Percentiles rank a stretch among this genome's conserved stretches.
phyloP scores from a whole-genome alignment of 192 early-diverging fungal genomes.

The Coemansia sp. region DNA sequence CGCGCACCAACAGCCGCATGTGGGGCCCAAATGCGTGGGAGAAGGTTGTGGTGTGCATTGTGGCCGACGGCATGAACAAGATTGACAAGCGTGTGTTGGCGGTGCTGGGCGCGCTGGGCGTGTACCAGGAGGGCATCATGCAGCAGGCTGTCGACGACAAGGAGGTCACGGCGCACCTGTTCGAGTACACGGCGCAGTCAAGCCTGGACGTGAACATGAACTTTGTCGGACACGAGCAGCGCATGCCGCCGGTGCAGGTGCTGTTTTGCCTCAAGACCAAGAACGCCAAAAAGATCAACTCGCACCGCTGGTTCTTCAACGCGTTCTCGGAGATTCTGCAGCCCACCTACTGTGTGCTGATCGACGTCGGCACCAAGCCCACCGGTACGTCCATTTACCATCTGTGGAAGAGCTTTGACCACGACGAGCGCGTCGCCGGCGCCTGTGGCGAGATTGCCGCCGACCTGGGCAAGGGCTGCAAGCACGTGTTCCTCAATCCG shows the following conservation, averaged over 20 bases:
- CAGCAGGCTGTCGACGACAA: slow-evolving; percentile 65
- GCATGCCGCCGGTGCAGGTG: slow-evolving; percentile 79
- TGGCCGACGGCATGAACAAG: slow-evolving; percentile 84
- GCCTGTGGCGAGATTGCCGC: slow-evolving; percentile 95
- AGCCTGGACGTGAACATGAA: slow-evolving; percentile 61
- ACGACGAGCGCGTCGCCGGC: slow-evolving; percentile 74
- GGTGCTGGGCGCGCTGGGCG: slow-evolving; percentile 77
- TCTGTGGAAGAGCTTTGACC: slow-evolving; percentile 90
- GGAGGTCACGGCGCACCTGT: slow-evolving; percentile 76
- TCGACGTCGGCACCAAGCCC: slow-evolving; percentile 93
- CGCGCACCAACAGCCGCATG: slow-evolving; percentile 66
- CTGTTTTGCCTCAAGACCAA: slow-evolving; percentile 91
- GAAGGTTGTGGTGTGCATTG: slow-evolving; percentile 90
- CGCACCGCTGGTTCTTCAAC: slow-evolving; percentile 96
- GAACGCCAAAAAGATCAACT: slow-evolving; percentile 93
- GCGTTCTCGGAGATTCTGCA: slow-evolving; percentile 78
- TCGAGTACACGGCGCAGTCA: slow-evolving; percentile 86
- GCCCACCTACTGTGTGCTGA: slow-evolving; percentile 83
- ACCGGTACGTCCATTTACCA: slow-evolving; percentile 81
- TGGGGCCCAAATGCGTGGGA: slow-evolving; percentile 89
- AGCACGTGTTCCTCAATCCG: slow-evolving; percentile 70
- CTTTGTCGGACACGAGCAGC: slow-evolving; percentile 62
- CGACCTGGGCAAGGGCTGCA: slow-evolving; percentile 69
- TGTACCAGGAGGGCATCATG: slow-evolving; percentile 67
- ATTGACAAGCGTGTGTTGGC: slow-evolving; percentile 72